Conservation (phyloP, 441 rosid species). For the Viola pubescens region DNA sequence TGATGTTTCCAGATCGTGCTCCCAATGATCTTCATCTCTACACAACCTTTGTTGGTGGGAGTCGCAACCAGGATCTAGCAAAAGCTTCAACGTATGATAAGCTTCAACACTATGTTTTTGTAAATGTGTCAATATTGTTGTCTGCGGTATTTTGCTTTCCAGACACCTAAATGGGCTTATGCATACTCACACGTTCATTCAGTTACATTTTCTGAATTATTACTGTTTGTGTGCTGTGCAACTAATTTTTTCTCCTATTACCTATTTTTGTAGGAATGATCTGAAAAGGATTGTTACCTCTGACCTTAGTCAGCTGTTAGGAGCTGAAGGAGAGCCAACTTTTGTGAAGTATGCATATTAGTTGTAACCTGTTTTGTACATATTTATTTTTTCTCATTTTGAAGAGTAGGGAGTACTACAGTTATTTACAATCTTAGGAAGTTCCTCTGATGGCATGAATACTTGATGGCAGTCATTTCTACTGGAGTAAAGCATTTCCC, state of each 20-base stretch:
- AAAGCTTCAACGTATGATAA: slow-evolving; percentile 61
- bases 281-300: slow-evolving; percentile 72
- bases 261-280: slow-evolving; percentile 48
- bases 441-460: slow-evolving; percentile 15
- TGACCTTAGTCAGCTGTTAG: slow-evolving; percentile 73
- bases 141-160: too few species aligned
- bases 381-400: not conserved
- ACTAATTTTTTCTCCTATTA: slow-evolving; percentile 8
- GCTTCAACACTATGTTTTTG: slow-evolving; percentile 8
- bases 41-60: slow-evolving; percentile 93
- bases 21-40: slow-evolving; percentile 61
- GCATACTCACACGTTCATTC: not conserved
- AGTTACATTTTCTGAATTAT: not conserved
- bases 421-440: not conserved
- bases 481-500: slow-evolving; percentile 89
- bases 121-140: not conserved
- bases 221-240: not conserved
- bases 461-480: slow-evolving; percentile 60
- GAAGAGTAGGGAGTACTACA: slow-evolving; percentile 1
- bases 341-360: slow-evolving; percentile 57
- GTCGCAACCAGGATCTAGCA: slow-evolving; percentile 82
- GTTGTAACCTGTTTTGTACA: not conserved
- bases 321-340: slow-evolving; percentile 82
- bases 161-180: too few species aligned
- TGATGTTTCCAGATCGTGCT: slow-evolving; percentile 97